phyloP scores from a whole-genome alignment of 2,329 filamentous ascomycete genomes.

The Beauveria sp. region DNA sequence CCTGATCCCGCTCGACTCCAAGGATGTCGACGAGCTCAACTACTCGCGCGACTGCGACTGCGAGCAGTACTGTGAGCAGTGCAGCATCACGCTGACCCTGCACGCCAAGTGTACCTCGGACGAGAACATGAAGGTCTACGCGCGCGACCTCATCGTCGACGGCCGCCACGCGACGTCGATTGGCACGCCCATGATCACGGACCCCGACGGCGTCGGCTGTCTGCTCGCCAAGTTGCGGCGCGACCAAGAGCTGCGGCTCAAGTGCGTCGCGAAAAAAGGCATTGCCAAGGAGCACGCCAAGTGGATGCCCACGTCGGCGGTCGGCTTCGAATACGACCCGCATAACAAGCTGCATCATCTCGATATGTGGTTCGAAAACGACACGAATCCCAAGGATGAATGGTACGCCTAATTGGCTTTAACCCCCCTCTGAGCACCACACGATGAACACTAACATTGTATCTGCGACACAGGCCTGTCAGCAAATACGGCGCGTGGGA shows the following conservation, averaged over 20 bases:
- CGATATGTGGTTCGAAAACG: constrained; percentile 84
- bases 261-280: constrained; percentile 93
- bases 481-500: constrained; percentile 75
- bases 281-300: constrained; percentile 99
- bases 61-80: constrained; percentile 88
- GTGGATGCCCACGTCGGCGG: constrained; percentile 86
- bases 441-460: too few species aligned
- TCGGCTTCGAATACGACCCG: constrained; percentile 97
- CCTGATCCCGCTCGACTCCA: constrained; percentile 78
- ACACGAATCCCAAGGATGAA: constrained; percentile 66
- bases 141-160: constrained; percentile 73
- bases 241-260: constrained; percentile 83
- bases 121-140: constrained; percentile 89
- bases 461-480: constrained; percentile 54
- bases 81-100: constrained; percentile 76
- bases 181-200: constrained; percentile 75
- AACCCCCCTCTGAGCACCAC: too few species aligned
- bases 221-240: constrained; percentile 86
- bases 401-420: constrained; percentile 48
- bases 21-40: constrained; percentile 71
- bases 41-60: constrained; percentile 95
- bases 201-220: constrained; percentile 72
- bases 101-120: constrained; percentile 80
- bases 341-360: constrained; percentile 91
- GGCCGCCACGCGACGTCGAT: constrained; percentile 66